Evolutionary conservation across 495 filamentous ascomycete species (phyloP), one percentile per base, ranked within the genome.

Genomic region (Penicillium argentinense): DNA sequence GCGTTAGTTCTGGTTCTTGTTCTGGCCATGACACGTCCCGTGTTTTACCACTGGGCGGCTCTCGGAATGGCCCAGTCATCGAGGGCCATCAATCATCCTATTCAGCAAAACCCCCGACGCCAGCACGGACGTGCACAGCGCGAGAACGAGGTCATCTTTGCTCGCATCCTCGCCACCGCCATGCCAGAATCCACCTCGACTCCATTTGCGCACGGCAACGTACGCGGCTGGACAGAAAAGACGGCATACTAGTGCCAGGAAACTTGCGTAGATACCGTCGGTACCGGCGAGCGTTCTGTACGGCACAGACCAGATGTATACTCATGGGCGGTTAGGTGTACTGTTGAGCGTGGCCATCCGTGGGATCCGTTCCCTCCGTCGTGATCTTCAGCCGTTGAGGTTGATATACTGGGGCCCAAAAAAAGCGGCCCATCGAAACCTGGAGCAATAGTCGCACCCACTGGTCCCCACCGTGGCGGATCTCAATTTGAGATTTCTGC

Each of bases 381-480:
- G 22, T 25, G 23, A 24, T 11, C 33, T 39, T 21, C 13, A 24
- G 12, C 17, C 21, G 21, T 45, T 28, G 27, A 38, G 23, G 23
- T 28, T 40, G 44, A 47, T 46, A 41, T 51, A 49, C 44, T 52
- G 24, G 38, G 44, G 37, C 42, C 13, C n/a, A 30, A 33, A 39
- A 27, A 49, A 27, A 24, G 43, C 42, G 42, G 42, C 41, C 39
- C 29, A 28, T 47, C 25, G 39, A 50, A 47, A 49, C 38, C 52
- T 47, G 47, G 51, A 59, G 49, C 49, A 42, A 57, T 49, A 52
- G 49, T 49, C 28, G 26, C 54, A 48, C 57, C 54, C 54, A 60
- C 57, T 4, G 12, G 41, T 23, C 44, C 28, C 57, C 57, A 54
- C 54, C 29, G 14, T 14, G 30, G 47, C 43, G 53, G 57, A 60